Evolutionary conservation across 2,329 filamentous ascomycete genomes (phyloP), one percentile per base, ranked within the genome.

Genomic region (Trichophyton simii): DNA sequence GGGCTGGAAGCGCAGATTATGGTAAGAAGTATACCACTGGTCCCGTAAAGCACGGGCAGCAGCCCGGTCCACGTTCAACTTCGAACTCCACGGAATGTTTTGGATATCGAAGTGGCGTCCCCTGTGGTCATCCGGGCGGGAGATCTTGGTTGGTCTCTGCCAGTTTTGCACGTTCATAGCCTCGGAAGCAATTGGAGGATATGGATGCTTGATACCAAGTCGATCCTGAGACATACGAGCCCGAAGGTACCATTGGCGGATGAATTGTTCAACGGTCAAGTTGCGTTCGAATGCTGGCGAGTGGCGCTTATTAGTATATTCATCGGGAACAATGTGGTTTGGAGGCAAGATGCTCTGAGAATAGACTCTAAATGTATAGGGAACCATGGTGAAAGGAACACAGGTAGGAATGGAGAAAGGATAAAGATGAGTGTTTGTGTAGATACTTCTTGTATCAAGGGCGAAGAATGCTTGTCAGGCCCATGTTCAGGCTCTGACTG

Each of bases 241-340:
- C 28, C 71, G 68, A n/a, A 69, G 63, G 28, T 75, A 66, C 75
- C 75, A 76, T 18, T 73, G 73, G 38, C 70, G 65, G 44, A 77
- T 74, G 60, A 77, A 77, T 63, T 76, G 72, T n/a, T 75, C 73
- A 55, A 77, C 68, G 2, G 71, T 74, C 44, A 76, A 66, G 58
- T 77, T 77, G 13, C 71, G 67, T 65, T 77, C 75, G 59, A 73
- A 71, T 28, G 73, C 74, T 70, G 62, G 42, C 61, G 54, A 46
- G 42, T 44, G 25, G 60, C 34, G 41, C 25, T 62, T 59, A 60
- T 65, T 61, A 65, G 65, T 63, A 65, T 63, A 54, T 25, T 62
- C 63, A 8, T 34, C 28, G 15, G 65, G 65, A 22, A 63, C 63
- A 46, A 65, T 60, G 31, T 50, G 61, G 13, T 42, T 44, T 1